Base-by-base conservation (phyloP, 768 basidiomycete genomes). In the Xerocomus spinulosus region DNA sequence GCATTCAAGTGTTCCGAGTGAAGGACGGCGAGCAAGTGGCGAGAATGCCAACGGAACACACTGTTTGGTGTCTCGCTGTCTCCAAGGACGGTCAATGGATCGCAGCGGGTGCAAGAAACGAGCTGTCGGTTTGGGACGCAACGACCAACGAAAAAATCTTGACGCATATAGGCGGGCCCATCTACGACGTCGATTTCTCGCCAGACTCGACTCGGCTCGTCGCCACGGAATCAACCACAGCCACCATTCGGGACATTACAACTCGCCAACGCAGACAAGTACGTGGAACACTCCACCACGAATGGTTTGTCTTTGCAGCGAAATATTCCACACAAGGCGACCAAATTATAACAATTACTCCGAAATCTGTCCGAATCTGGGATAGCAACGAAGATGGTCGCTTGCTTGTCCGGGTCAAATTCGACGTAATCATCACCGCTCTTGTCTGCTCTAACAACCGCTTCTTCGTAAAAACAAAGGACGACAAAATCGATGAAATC, bases 141-240 rank as follows among this genome's bases (percentile, higher is more conserved):
- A 40, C 30, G 2, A 42, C 32, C 5, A 21, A 20, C 35, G 4
- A 43, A 21, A 14, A 24, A 8, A 36, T 23, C 15, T 15, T 20
- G 3, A 1, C 9, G 20, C 17, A 15, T 25, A 33, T n/a, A 12
- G 23, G 13, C n/a, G 13, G 2, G n/a, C 3, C 44, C 36, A 9
- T 10, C 5, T n/a, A n/a, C n/a, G 44, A 15, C 2, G 44, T 53
- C 20, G 49, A 53, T 17, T 46, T 51, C 33, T 53, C 52, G 3
- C 49, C 35, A 2, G 44, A 50, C 29, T 39, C 34, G 21, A 32
- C 38, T 25, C 35, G 23, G 3, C 25, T 53, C 36, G 25, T 53
- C 40, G 1, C 6, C 0, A 41, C 21, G n/a, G n/a, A 0, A 38
- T 17, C 3, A 3, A 4, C 0, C 18, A 18, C 2, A 0, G 36